Base-by-base conservation (phyloP, 768 basidiomycete genomes). In the Pulveroboletus sp. region DNA sequence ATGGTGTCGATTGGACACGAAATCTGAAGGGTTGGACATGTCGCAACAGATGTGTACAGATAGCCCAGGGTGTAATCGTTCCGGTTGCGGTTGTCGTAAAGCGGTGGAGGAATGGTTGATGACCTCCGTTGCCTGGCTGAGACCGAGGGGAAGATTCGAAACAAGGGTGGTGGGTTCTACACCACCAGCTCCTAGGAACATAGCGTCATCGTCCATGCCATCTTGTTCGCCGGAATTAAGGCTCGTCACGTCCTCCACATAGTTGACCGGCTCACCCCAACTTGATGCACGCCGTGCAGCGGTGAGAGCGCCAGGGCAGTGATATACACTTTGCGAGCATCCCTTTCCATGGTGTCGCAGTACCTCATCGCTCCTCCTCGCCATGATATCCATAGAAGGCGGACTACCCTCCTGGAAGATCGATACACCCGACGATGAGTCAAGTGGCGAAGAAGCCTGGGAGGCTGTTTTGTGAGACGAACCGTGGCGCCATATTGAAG, bases 281-380 rank as follows among this genome's bases (percentile, higher is more conserved):
- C 82, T 84, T 43, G 82, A 81, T 9, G 84, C 83, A 6, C 84
- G 72, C 51, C 78, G 72, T 26, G 78, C 80, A 30, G 75, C 73
- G 11, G 71, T 71, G 37, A 76, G 59, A 45, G 51, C 43, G 7
- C 70, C 64, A 38, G 60, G 53, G 46, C 57, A 49, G 28, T 65
- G 63, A 53, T 62, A 59, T 39, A 57, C 46, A 18, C 61, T 63
- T 21, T 51, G 66, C 15, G 44, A 54, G 4, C 46, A 65, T 28
- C 59, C 68, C 38, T 58, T 62, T 39, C 60, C 65, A n/a, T 54
- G 61, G 13, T 64, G 65, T 38, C 67, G 61, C 48, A 66, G 57
- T 11, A 62, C 76, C 56, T 82, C 81, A 52, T 76, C 79, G 57
- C 80, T 82, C 42, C 65, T 52, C 46, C 65, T 59, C 15, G 62